Percentiles rank a stretch among this genome's conserved stretches.
phyloP scores from a whole-genome alignment of 345 rosid genomes.

The Rubroshorea leprosula region DNA sequence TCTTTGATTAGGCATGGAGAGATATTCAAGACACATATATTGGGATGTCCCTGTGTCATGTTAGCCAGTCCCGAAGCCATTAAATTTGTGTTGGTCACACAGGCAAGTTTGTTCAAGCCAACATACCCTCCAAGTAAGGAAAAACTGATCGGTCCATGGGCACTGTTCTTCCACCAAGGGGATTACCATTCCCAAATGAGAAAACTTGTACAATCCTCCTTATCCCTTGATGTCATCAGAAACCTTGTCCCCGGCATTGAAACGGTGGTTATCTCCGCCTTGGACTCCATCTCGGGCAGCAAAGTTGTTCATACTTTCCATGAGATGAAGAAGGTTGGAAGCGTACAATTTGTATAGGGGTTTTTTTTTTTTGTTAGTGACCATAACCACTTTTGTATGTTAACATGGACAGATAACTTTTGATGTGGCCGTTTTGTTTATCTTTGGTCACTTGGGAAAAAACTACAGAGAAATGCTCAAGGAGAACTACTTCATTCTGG shows the following conservation, averaged over 20 bases:
- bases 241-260: conserved; percentile 35
- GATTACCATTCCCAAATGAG: conserved; percentile 33
- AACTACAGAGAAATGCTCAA: not conserved
- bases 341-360: not conserved
- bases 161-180: conserved; percentile 52
- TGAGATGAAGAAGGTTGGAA: conserved; percentile 1
- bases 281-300: conserved; percentile 26
- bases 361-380: not conserved
- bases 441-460: not conserved
- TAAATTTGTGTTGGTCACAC: not conserved
- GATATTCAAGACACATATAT: conserved; percentile 24
- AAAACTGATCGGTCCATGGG: conserved; percentile 39
- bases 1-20: not conserved
- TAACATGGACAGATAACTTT: not conserved
- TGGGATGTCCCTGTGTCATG: conserved; percentile 35
- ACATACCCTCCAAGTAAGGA: conserved; percentile 51
- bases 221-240: conserved; percentile 26
- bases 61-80: not conserved
- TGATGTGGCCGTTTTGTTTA: not conserved
- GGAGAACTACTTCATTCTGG: not conserved
- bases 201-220: conserved; percentile 39
- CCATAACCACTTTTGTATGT: not conserved
- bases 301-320: not conserved
- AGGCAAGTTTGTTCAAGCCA: conserved; percentile 33
- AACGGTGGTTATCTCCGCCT: conserved; percentile 25